Conservation (phyloP, 78 protist genomes). For the Emiliania huxleyi region DNA sequence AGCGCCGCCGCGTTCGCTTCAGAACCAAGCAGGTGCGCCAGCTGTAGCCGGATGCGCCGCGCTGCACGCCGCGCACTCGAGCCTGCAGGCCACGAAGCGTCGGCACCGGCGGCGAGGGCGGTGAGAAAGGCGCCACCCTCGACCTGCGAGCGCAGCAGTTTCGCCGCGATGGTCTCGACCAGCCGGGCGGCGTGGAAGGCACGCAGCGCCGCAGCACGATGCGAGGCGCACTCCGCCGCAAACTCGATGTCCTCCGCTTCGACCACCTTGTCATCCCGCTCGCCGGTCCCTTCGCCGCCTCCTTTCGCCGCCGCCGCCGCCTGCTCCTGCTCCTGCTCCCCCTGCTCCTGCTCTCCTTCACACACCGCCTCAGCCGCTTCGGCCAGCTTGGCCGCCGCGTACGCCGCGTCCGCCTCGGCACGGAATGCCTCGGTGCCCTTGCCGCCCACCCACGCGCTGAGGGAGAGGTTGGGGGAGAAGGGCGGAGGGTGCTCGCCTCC, state of each 20-base stretch:
- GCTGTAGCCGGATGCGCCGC: background rate
- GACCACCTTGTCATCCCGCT: too few species aligned
- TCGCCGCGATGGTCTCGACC: background rate
- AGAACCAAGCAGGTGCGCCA: background rate
- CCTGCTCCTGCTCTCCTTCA: background rate
- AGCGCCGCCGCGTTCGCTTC: background rate
- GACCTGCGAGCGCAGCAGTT: background rate
- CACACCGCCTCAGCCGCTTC: too few species aligned
- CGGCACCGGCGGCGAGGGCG: background rate
- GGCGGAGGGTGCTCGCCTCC: too few species aligned
- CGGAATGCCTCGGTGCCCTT: background rate
- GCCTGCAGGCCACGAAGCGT: background rate
- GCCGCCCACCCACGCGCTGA: background rate
- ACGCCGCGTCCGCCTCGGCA: too few species aligned
- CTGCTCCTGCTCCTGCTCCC: background rate
- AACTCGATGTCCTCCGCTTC: background rate
- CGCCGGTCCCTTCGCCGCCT: too few species aligned
- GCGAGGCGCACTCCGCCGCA: background rate
- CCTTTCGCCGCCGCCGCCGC: too few species aligned
- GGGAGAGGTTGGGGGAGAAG: background rate
- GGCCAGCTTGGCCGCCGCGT: too few species aligned
- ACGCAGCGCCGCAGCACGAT: background rate
- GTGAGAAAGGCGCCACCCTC: background rate
- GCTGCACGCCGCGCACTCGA: background rate
- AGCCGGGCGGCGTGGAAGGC: background rate